Evolutionary conservation across 2,329 filamentous ascomycete genomes (phyloP).

Genomic region (Aspergillus puulaauensis): DNA sequence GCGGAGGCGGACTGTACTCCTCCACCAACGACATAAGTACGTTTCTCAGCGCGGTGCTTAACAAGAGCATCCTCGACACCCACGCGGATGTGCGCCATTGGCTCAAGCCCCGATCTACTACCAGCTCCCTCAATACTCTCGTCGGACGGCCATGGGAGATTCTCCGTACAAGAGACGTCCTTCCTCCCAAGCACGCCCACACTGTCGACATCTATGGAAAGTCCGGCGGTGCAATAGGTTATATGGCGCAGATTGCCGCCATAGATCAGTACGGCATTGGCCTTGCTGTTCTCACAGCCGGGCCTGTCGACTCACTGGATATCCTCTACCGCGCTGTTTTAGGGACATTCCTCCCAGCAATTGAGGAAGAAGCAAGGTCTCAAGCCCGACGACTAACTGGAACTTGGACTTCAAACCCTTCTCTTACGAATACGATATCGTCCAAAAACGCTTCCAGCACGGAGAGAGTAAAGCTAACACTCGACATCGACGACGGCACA

Average conservation of each 20-base stretch:
- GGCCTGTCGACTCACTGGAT: conserved; percentile 23
- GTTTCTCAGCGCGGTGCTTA: conserved; percentile 30
- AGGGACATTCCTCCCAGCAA: conserved; percentile 25
- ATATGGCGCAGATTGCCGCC: conserved; percentile 36
- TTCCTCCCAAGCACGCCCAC: conserved; percentile 27
- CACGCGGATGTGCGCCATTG: conserved; percentile 27
- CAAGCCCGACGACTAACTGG: conserved; percentile 23
- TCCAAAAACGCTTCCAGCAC: neutral
- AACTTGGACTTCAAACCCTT: conserved; percentile 3
- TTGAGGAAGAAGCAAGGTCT: conserved; percentile 27
- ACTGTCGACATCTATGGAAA: conserved; percentile 36
- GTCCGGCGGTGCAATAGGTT: conserved; percentile 35
- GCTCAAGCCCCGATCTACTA: conserved; percentile 37
- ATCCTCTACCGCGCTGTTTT: conserved; percentile 32
- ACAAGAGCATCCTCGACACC: conserved; percentile 25
- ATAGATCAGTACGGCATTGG: conserved; percentile 39
- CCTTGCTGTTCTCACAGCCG: conserved; percentile 32
- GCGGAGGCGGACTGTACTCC: conserved; percentile 37
- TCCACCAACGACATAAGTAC: conserved; percentile 33
- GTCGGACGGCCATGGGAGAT: conserved; percentile 44
- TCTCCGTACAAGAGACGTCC: conserved; percentile 26
- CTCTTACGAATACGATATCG: neutral
- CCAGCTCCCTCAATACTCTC: conserved; percentile 28
- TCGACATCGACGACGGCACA: conserved; percentile 14
- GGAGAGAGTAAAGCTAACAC: conserved; percentile 4